Evolutionary conservation across 1,139 yeast species (phyloP).

Genomic region (Hansenula sp.): DNA sequence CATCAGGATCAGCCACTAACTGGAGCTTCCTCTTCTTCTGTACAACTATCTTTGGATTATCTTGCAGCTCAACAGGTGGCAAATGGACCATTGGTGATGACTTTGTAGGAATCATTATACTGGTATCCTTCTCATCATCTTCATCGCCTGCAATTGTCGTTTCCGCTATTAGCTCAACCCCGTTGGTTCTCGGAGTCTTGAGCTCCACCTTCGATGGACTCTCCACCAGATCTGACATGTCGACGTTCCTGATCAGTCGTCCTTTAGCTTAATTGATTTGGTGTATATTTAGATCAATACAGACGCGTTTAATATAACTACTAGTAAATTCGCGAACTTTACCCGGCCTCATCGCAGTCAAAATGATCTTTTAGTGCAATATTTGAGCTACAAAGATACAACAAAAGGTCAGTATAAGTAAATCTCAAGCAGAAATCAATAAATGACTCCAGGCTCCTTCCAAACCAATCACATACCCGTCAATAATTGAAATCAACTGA

Average conservation of each 20-base stretch:
- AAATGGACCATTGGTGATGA: background rate
- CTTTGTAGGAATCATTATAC: constrained; percentile 9
- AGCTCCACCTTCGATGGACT: background rate
- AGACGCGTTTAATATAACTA: no score
- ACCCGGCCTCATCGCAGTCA: no score
- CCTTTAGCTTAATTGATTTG: background rate
- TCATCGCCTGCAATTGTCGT: background rate
- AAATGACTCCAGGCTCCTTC: no score
- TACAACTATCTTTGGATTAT: constrained; percentile 5
- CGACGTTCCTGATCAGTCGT: no score
- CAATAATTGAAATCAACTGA: no score
- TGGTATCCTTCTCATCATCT: constrained; percentile 2
- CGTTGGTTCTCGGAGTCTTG: background rate
- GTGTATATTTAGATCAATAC: background rate
- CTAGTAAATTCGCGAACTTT: no score
- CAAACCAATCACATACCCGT: no score
- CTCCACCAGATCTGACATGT: background rate
- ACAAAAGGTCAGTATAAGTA: no score
- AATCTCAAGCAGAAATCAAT: no score
- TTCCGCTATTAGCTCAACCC: background rate
- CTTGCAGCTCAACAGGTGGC: constrained; percentile 6
- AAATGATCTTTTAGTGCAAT: no score
- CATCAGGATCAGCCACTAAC: constrained; percentile 8
- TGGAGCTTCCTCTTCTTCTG: constrained; percentile 13
- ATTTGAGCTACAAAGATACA: no score